These are phyloP conservation scores for Pseudozyma tsukubaensis DNA, from an alignment of 1,284 basidiomycete species.

Conservation along the genomic window DNA sequence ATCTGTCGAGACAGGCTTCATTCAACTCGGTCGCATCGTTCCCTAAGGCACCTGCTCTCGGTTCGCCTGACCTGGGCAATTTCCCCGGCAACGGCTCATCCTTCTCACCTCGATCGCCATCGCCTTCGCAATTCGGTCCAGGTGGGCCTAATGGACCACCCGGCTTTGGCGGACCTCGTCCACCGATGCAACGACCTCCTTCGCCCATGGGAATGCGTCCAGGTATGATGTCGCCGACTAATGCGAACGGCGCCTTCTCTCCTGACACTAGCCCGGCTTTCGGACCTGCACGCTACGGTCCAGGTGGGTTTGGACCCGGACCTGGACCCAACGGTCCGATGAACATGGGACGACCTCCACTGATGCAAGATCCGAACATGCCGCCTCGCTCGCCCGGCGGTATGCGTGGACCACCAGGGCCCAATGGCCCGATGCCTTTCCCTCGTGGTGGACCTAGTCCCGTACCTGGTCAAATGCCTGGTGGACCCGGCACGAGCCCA, in stretches of 20 bases:
- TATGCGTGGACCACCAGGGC: slow-evolving; percentile 18
- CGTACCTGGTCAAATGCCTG: slow-evolving; percentile 33
- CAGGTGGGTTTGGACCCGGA: slow-evolving; percentile 22
- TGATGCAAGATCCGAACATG: slow-evolving; percentile 50
- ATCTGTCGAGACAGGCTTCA: slow-evolving; percentile 49
- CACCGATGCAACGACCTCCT: slow-evolving; percentile 19
- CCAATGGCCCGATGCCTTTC: slow-evolving; percentile 25
- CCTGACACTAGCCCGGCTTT: slow-evolving; percentile 46
- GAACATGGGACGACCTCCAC: slow-evolving; percentile 38
- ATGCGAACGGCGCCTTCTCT: slow-evolving; percentile 27
- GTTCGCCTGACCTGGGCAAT: slow-evolving; percentile 41
- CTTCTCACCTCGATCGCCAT: slow-evolving; percentile 42
- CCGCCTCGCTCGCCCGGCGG: slow-evolving; percentile 37
- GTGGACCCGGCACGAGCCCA: slow-evolving; percentile 27
- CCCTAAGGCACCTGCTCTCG: slow-evolving; percentile 35
- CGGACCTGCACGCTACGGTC: slow-evolving; percentile 33
- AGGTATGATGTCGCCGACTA: slow-evolving; percentile 35
- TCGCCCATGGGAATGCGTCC: slow-evolving; percentile 25
- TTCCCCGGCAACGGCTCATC: slow-evolving; percentile 15
- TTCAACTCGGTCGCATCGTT: slow-evolving; percentile 60
- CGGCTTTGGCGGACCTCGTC: slow-evolving; percentile 25
- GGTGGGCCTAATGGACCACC: slow-evolving; percentile 14
- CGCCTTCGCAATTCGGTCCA: slow-evolving; percentile 37
- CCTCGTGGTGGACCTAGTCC: slow-evolving; percentile 44
- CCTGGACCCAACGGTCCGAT: slow-evolving; percentile 26